Evolutionary conservation across 495 filamentous ascomycete species (phyloP), one percentile per base, ranked within the genome.

Genomic region (Hyphodiscus hymeniophilus): DNA sequence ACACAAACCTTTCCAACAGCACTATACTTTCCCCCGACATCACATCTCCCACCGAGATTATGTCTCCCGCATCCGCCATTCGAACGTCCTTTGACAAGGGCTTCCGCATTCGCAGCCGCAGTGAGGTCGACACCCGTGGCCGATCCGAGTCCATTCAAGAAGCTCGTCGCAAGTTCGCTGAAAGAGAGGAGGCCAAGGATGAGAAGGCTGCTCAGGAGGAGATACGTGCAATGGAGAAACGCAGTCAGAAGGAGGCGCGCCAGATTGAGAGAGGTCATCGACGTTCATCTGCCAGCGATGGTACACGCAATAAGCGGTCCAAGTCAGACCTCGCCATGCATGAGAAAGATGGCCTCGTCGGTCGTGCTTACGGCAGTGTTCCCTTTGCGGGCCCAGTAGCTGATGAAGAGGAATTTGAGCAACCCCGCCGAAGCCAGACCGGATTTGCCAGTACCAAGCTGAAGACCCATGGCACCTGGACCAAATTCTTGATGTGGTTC

Each of bases 161-260:
- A 42, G 73, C 72, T 11, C 73, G 74, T 30, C 71, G 71, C 48
- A 71, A 69, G 46, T 78, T 76, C 46, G 65, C 71, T 54, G 66
- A 71, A 61, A 72, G 67, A 45, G 73, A 78, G 56, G 61, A 64
- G 5, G 70, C 63, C 47, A 77, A 78, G 63, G 69, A 75, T 36
- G 74, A 78, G 51, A 74, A 73, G 55, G 70, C 70, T 41, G 74
- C 69, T 32, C 72, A 70, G n/a, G 72, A 75, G 47, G 66, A 74
- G 65, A 69, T 77, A 54, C 63, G 62, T 3, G 44, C 42, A 7
- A 11, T 46, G 28, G 55, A 57, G 45, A 60, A 58, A 48, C 20
- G 47, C 5, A 42, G 52, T 15, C 38, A 52, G 34, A 58, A 53
- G 43, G 55, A 58, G 24, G 58, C 58, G 0, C 30, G 28, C 15